Percentiles rank a stretch among this genome's conserved stretches.
Evolutionary conservation across 805 yeast species (phyloP).

Genomic region (Schwanniomyces pseudopolymorphus): DNA sequence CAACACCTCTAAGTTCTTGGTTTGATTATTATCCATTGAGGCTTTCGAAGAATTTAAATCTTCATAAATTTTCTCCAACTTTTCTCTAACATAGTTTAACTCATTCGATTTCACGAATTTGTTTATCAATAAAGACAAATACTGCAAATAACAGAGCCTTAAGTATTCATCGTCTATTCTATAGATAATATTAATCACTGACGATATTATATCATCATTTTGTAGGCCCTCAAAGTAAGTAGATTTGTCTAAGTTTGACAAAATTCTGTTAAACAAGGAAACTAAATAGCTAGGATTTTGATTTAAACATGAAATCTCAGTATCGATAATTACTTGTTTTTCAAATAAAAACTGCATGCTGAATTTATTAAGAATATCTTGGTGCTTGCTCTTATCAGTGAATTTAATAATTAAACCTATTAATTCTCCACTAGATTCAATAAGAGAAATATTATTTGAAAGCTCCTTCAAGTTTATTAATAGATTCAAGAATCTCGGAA

Average conservation of each 20-base stretch:
- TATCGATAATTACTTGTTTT: constrained; percentile 4
- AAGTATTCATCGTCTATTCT: constrained; percentile 22
- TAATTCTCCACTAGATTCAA: constrained; percentile 42
- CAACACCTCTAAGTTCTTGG: constrained; percentile 47
- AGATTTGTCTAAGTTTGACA: constrained; percentile 54
- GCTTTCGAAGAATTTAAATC: not conserved
- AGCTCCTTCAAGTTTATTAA: constrained; percentile 1
- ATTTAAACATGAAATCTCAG: constrained; percentile 16
- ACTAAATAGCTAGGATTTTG: constrained; percentile 31
- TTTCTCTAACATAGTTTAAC: not conserved
- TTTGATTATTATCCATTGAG: not conserved
- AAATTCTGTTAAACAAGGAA: constrained; percentile 42
- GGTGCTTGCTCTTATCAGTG: constrained; percentile 45
- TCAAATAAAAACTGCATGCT: constrained; percentile 33
- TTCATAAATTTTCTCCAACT: constrained; percentile 9
- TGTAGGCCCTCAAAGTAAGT: constrained; percentile 13
- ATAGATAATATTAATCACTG: constrained; percentile 10
- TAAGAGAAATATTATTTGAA: constrained; percentile 16
- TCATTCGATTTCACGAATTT: constrained; percentile 19
- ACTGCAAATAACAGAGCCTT: constrained; percentile 57
- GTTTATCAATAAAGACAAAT: constrained; percentile 55
- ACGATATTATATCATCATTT: constrained; percentile 4
- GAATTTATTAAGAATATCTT: constrained; percentile 40
- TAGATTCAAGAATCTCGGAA: constrained; percentile 35
- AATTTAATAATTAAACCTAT: constrained; percentile 41